Conservation (phyloP, 257 asterid species). For the Solanum acaule region DNA sequence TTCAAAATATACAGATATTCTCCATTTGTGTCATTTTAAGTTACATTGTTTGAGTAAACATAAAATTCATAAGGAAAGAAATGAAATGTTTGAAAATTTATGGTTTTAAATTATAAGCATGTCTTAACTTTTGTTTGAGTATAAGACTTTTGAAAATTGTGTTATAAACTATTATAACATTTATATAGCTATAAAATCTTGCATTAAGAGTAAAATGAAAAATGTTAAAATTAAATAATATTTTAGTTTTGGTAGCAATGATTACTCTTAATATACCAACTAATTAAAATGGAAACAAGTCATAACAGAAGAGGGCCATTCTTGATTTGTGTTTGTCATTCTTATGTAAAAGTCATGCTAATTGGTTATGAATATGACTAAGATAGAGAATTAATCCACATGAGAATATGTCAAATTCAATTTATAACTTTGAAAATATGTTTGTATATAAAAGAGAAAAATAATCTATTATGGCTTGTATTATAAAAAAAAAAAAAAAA, state of each 20-base stretch:
- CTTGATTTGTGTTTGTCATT: not conserved
- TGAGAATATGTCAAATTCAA: not conserved
- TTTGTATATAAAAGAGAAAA: not conserved
- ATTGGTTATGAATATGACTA: not conserved
- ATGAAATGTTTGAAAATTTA: not conserved
- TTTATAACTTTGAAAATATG: not conserved
- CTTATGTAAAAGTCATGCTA: not conserved
- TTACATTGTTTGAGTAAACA: not conserved
- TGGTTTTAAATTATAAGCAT: not conserved
- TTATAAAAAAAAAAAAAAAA: not conserved
- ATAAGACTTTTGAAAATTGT: not conserved
- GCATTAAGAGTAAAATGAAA: not conserved
- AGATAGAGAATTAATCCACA: not conserved
- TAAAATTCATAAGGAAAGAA: not conserved
- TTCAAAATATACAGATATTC: not conserved
- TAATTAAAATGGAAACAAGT: not conserved
- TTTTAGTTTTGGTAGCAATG: not conserved
- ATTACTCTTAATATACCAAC: not conserved
- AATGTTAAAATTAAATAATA: not conserved
- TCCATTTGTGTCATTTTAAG: not conserved
- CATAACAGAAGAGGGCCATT: not conserved
- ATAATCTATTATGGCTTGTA: not conserved
- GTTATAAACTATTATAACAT: not conserved
- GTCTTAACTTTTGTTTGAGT: not conserved
- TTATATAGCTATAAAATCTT: not conserved